phyloP scores from a whole-genome alignment of 495 filamentous ascomycete genomes.

The Podospora pseudopauciseta region DNA sequence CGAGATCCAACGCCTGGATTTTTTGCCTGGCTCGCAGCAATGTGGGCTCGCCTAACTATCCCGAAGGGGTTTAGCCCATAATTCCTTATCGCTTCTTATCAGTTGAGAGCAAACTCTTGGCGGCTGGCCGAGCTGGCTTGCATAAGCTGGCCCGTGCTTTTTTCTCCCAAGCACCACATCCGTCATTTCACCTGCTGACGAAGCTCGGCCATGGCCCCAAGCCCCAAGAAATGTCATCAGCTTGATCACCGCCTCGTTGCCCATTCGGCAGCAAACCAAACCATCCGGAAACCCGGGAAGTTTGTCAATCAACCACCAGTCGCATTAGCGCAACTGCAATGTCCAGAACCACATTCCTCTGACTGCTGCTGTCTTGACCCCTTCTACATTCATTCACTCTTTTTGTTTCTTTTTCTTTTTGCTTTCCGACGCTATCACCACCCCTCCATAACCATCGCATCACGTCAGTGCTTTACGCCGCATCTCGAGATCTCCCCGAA shows the following conservation, averaged over 20 bases:
- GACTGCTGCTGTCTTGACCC: neutral
- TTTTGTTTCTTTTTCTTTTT: neutral
- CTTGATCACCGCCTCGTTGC: slow-evolving; percentile 13
- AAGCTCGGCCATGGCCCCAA: slow-evolving; percentile 1
- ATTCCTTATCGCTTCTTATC: neutral
- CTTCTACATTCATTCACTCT: slow-evolving; percentile 7
- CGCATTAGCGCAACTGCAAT: neutral
- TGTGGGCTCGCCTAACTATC: slow-evolving; percentile 47
- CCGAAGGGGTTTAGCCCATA: slow-evolving; percentile 28
- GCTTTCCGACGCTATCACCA: neutral
- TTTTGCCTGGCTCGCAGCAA: slow-evolving; percentile 26
- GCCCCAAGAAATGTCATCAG: slow-evolving; percentile 3
- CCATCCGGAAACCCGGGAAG: neutral
- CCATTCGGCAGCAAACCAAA: slow-evolving; percentile 1
- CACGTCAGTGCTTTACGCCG: neutral
- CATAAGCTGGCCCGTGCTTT: slow-evolving; percentile 13
- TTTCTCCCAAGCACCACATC: slow-evolving; percentile 7
- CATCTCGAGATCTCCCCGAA: neutral
- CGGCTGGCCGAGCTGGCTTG: neutral
- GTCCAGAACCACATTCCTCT: neutral
- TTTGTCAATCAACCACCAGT: neutral
- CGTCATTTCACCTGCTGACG: slow-evolving; percentile 16
- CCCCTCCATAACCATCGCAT: neutral
- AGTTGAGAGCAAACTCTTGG: slow-evolving; percentile 6
- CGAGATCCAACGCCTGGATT: slow-evolving; percentile 24